Base-by-base conservation (phyloP, 2,329 filamentous ascomycete genomes). In the Pleurostoma richardsiae region DNA sequence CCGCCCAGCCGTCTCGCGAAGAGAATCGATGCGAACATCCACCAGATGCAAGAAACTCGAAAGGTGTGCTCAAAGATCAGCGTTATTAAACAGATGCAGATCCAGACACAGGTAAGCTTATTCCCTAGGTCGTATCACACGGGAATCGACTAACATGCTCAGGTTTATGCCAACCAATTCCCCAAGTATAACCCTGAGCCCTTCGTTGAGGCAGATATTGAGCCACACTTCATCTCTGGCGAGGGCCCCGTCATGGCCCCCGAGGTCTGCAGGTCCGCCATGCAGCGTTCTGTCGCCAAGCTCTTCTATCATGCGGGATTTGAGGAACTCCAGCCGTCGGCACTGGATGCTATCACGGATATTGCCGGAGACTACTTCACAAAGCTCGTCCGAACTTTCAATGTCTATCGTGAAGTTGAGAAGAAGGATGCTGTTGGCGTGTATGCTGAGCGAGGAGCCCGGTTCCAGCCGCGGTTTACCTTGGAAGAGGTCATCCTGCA, bases 21-120 rank as follows among this genome's bases (percentile, higher is more conserved):
- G 56, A 92, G 86, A 62, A 86, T 99, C 67, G 89, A 96, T 56
- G 81, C 83, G 46, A 99, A 99, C 57, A 89, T 97, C 67, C 82
- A 83, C 50, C 91, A 96, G 62, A 91, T 99, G 77, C 94, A 99
- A 65, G 92, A 97, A 59, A 99, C 94, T 1, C 80, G 94, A 56
- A 97, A 96, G 63, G 79, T 99, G 30, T 95, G 90, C 59, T 90
- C 90, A 8, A 99, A 97, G 69, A 96, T 99, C 63, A 86, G 89
- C 42, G 90, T 99, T 51, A 94, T 99, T 63, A 99, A 97, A 72
- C 94, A 99, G 70, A 99, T 99, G 94, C 94, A 99, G 69, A 82
- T 97, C 45, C 94, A 99, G 65, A 89, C 90, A 44, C 94, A 96
- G 79, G 88, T 90, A 80, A 39, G 58, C 62, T 72, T 59, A 43